Evolutionary conservation across 805 yeast species (phyloP).

Genomic region (Maudiozyma bulderi): DNA sequence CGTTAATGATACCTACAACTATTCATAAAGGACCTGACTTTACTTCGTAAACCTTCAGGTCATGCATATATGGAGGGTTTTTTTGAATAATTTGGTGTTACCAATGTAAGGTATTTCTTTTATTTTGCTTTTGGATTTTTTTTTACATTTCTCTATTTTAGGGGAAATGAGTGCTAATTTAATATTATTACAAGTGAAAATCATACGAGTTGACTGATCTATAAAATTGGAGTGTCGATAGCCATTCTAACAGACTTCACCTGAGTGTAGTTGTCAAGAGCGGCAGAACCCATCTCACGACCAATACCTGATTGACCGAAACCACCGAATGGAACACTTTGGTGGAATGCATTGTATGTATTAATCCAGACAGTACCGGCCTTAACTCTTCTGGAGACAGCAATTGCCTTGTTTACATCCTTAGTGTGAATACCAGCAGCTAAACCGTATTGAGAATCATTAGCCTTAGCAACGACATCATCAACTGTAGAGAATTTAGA

Average conservation of each 20-base stretch:
- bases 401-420: slow-evolving; percentile 64
- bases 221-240: slow-evolving; percentile 4
- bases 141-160: neutral
- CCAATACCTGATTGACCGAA: slow-evolving; percentile 87
- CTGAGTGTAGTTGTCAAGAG: slow-evolving; percentile 77
- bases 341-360: slow-evolving; percentile 83
- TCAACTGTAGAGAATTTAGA: slow-evolving; percentile 75
- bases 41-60: slow-evolving; percentile 14
- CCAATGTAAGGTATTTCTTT: neutral
- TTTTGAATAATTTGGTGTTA: neutral
- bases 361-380: slow-evolving; percentile 92
- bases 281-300: slow-evolving; percentile 86
- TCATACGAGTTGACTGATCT: neutral
- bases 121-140: neutral
- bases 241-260: slow-evolving; percentile 57
- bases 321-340: slow-evolving; percentile 87
- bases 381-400: slow-evolving; percentile 61
- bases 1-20: slow-evolving; percentile 12
- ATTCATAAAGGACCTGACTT: slow-evolving; percentile 8
- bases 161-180: neutral
- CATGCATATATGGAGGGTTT: neutral
- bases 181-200: too few relatives aligned
- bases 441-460: slow-evolving; percentile 74
- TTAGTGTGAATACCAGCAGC: slow-evolving; percentile 86
- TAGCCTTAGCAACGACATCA: slow-evolving; percentile 70